Conservation (phyloP, 257 asterid genomes). For the Marsdenia floribunda region DNA sequence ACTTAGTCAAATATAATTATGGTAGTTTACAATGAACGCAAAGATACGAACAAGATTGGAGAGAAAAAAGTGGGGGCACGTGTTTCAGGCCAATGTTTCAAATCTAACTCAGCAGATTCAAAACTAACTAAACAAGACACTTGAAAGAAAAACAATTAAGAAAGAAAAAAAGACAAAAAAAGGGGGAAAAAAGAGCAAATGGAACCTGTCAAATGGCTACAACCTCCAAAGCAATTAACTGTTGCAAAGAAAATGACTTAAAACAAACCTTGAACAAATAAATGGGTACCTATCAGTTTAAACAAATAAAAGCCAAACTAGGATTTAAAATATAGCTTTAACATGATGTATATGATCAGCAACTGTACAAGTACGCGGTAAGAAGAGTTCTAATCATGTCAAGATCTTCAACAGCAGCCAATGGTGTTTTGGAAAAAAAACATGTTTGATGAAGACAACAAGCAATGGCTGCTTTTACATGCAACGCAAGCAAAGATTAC, state of each 20-base stretch:
- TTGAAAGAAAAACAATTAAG: background rate
- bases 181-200: background rate
- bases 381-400: background rate
- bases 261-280: conserved; percentile 8
- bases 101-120: background rate
- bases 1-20: background rate
- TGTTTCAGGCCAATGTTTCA: background rate
- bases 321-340: background rate
- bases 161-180: too few species aligned
- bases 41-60: background rate
- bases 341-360: background rate
- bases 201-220: conserved; percentile 2
- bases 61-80: conserved; percentile 7
- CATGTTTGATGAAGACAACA: background rate
- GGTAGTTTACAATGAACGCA: background rate
- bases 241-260: conserved; percentile 4
- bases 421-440: background rate
- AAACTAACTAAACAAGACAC: background rate
- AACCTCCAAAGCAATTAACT: background rate
- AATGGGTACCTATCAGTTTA: background rate
- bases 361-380: background rate
- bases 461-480: background rate
- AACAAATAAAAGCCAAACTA: background rate
- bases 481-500: conserved; percentile 8
- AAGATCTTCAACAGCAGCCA: background rate